Evolutionary conservation across 805 yeast species (phyloP).

Genomic region (Cyberlindnera mississippiensis): DNA sequence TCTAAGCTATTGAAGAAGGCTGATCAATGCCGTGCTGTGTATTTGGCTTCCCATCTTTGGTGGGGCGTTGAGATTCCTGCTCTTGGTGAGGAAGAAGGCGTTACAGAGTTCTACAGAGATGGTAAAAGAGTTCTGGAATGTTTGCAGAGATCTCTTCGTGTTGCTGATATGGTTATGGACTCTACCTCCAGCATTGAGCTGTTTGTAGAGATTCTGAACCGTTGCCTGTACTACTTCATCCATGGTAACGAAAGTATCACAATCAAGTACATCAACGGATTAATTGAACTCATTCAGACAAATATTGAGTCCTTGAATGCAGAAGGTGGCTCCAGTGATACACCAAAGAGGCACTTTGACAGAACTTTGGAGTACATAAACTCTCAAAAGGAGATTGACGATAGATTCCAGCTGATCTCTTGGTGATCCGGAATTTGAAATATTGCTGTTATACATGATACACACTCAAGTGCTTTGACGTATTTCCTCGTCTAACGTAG

Average conservation of each 20-base stretch:
- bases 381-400: slow-evolving; percentile 66
- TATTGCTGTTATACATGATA: too few species aligned
- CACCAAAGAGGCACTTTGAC: slow-evolving; percentile 48
- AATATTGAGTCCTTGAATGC: slow-evolving; percentile 37
- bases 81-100: slow-evolving; percentile 42
- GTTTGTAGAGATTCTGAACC: slow-evolving; percentile 84
- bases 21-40: slow-evolving; percentile 92
- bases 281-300: slow-evolving; percentile 75
- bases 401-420: slow-evolving; percentile 54
- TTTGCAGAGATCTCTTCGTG: slow-evolving; percentile 79
- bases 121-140: slow-evolving; percentile 85
- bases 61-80: slow-evolving; percentile 72
- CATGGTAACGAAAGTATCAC: slow-evolving; percentile 72
- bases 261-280: slow-evolving; percentile 73
- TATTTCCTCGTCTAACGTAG: too few species aligned
- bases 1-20: slow-evolving; percentile 86
- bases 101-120: slow-evolving; percentile 39
- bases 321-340: slow-evolving; percentile 16
- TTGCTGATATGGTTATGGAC: slow-evolving; percentile 94
- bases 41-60: slow-evolving; percentile 88
- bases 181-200: slow-evolving; percentile 66
- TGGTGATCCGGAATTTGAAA: slow-evolving; percentile 14
- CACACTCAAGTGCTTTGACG: too few species aligned
- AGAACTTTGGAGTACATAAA: slow-evolving; percentile 69
- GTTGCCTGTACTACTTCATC: slow-evolving; percentile 79